phyloP scores from a whole-genome alignment of 2,329 filamentous ascomycete genomes.

The Trichoderma sp. region DNA sequence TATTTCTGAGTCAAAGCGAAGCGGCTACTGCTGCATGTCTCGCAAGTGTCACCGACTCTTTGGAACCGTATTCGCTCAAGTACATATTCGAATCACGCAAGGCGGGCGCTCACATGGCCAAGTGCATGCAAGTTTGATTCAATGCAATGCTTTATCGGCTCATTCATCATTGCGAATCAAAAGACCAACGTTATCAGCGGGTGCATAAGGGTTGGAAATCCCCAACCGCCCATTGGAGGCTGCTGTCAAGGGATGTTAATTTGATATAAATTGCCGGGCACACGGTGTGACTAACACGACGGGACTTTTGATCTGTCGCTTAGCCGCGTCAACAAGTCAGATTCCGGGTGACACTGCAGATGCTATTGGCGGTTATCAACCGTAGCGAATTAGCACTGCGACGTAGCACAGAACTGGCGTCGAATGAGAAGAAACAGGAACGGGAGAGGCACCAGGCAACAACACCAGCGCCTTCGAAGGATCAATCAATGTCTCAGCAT shows the following conservation, averaged over 20 bases:
- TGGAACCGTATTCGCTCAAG: not conserved
- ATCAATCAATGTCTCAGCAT: not conserved
- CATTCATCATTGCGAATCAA: not conserved
- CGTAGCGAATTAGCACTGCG: not conserved
- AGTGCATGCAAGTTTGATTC: not conserved
- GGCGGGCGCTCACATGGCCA: not conserved
- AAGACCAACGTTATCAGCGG: not conserved
- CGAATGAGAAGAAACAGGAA: not conserved
- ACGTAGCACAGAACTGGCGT: not conserved
- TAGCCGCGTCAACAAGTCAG: not conserved
- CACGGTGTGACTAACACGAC: constrained; percentile 12
- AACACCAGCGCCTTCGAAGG: not conserved
- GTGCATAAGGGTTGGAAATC: constrained; percentile 6
- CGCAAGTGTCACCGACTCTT: not conserved
- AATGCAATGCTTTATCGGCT: not conserved
- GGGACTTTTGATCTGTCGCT: constrained; percentile 20
- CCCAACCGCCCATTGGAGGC: not conserved
- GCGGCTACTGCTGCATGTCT: not conserved
- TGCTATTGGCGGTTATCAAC: not conserved
- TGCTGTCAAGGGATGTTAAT: not conserved
- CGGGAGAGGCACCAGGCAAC: not conserved
- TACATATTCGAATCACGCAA: not conserved
- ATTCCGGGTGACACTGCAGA: constrained; percentile 15
- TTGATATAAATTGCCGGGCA: constrained; percentile 5
- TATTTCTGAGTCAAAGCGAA: not conserved